These are phyloP conservation scores for Lasiosphaeria miniovina DNA, from an alignment of 495 filamentous ascomycete species.

Conservation along the genomic window DNA sequence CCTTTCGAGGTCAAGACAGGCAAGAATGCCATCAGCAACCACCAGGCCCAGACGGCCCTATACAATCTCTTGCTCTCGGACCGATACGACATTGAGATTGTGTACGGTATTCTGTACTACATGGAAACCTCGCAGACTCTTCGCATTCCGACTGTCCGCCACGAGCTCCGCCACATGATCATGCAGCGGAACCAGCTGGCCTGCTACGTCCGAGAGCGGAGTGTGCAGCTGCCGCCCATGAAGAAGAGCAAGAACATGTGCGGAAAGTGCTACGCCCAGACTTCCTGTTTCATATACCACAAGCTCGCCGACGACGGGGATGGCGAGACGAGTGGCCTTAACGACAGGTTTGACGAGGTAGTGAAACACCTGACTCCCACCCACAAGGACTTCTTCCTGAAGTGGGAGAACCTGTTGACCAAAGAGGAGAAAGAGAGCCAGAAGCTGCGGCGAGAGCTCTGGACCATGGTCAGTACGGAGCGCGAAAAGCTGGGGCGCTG, in stretches of 20 bases:
- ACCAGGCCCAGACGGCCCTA: slow-evolving; percentile 89
- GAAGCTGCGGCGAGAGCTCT: slow-evolving; percentile 81
- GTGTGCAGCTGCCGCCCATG: slow-evolving; percentile 77
- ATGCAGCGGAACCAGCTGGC: slow-evolving; percentile 91
- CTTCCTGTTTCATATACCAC: slow-evolving; percentile 89
- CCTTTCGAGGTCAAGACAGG: slow-evolving; percentile 96
- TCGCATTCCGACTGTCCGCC: slow-evolving; percentile 75
- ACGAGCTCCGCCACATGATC: slow-evolving; percentile 91
- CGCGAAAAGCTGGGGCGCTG: slow-evolving; percentile 80
- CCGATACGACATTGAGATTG: slow-evolving; percentile 88
- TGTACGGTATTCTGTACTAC: slow-evolving; percentile 89
- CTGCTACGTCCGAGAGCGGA: slow-evolving; percentile 74
- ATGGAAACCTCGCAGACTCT: slow-evolving; percentile 83
- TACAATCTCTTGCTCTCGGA: slow-evolving; percentile 93
- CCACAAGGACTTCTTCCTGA: slow-evolving; percentile 81
- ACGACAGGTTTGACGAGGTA: slow-evolving; percentile 70
- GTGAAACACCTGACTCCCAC: slow-evolving; percentile 68
- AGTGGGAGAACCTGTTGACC: slow-evolving; percentile 90
- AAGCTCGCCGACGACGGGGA: slow-evolving; percentile 83
- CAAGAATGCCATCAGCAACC: slow-evolving; percentile 68
- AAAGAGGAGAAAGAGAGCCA: slow-evolving; percentile 89
- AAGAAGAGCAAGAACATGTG: slow-evolving; percentile 73
- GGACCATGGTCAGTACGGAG: slow-evolving; percentile 89
- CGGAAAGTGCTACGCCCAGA: slow-evolving; percentile 80
- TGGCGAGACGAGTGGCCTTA: slow-evolving; percentile 72